These are phyloP conservation scores for Xylaria cubensis DNA, from an alignment of 495 filamentous ascomycete species.

Conservation along the genomic window DNA sequence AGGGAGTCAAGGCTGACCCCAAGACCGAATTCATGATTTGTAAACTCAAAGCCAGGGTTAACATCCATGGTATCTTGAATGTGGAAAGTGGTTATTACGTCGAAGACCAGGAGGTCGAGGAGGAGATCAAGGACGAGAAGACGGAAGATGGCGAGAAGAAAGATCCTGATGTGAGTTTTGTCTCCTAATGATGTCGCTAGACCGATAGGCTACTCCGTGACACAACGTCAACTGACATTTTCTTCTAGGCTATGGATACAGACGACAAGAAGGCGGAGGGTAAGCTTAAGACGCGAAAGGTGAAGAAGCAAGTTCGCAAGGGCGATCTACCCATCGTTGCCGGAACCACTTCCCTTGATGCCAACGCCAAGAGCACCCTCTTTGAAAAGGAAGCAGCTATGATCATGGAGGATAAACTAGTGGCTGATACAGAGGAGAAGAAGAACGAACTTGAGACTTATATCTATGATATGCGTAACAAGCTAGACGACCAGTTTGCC, in stretches of 20 bases:
- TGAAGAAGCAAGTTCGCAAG: conserved; percentile 99
- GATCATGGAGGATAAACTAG: conserved; percentile 98
- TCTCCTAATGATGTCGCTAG: background rate
- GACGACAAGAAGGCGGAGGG: conserved; percentile 73
- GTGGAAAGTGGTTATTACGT: conserved; percentile 98
- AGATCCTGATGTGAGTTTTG: conserved; percentile 72
- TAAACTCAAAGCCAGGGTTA: conserved; percentile 98
- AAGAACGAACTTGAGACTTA: conserved; percentile 99
- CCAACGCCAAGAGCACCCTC: conserved; percentile 65
- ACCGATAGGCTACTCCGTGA: conserved; percentile 24
- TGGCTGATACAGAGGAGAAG: conserved; percentile 97
- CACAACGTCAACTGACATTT: conserved; percentile 5
- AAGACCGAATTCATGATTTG: conserved; percentile 98
- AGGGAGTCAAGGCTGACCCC: conserved; percentile 82
- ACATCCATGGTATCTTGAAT: conserved; percentile 95
- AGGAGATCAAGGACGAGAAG: conserved; percentile 77
- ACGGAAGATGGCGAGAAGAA: conserved; percentile 63
- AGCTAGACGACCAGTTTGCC: conserved; percentile 88
- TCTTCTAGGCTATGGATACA: conserved; percentile 87
- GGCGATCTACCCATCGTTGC: conserved; percentile 89
- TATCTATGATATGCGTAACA: conserved; percentile 95
- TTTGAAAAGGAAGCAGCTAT: conserved; percentile 86
- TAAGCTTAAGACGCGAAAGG: conserved; percentile 93
- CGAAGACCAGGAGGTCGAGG: conserved; percentile 97
- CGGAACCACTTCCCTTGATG: conserved; percentile 80